Evolutionary conservation across 441 rosid genomes (phyloP).

Genomic region (Gossypium laxum): DNA sequence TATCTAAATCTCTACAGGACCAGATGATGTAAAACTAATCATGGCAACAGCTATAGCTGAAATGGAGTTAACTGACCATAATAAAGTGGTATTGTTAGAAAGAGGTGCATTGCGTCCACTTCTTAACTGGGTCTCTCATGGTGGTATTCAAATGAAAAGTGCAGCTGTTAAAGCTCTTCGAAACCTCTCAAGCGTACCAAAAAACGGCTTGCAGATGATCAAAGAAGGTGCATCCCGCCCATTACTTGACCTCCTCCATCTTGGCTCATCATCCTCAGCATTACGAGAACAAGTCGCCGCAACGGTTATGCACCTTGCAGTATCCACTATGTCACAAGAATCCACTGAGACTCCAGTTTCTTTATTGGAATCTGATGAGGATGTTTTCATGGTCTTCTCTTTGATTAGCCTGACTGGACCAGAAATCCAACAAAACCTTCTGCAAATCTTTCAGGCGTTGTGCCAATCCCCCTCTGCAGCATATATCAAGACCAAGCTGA

Average conservation of each 20-base stretch:
- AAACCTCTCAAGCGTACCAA: slow-evolving; percentile 42
- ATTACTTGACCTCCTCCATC: slow-evolving; percentile 35
- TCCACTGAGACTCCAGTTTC: slow-evolving; percentile 23
- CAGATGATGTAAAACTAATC: slow-evolving; percentile 34
- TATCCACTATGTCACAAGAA: slow-evolving; percentile 41
- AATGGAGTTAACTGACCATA: slow-evolving; percentile 51
- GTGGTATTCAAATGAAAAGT: slow-evolving; percentile 27
- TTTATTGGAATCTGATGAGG: slow-evolving; percentile 44
- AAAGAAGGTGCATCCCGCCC: slow-evolving; percentile 45
- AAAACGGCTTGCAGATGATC: slow-evolving; percentile 48
- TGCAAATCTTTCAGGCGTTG: slow-evolving; percentile 40
- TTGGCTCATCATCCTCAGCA: slow-evolving; percentile 26
- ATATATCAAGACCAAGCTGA: slow-evolving; percentile 33
- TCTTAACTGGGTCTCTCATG: slow-evolving; percentile 33
- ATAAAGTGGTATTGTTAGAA: slow-evolving; percentile 42
- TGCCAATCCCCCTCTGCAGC: slow-evolving; percentile 47
- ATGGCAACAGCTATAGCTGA: slow-evolving; percentile 51
- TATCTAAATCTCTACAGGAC: slow-evolving; percentile 31
- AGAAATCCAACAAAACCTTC: slow-evolving; percentile 39
- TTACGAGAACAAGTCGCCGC: slow-evolving; percentile 41
- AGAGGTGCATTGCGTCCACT: slow-evolving; percentile 46
- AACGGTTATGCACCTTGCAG: slow-evolving; percentile 42
- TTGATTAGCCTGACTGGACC: slow-evolving; percentile 38
- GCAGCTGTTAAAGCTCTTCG: slow-evolving; percentile 42
- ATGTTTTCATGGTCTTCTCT: slow-evolving; percentile 38